Base-by-base conservation (phyloP, 2,329 filamentous ascomycete genomes). In the Rhinocladiella mackenziei region DNA sequence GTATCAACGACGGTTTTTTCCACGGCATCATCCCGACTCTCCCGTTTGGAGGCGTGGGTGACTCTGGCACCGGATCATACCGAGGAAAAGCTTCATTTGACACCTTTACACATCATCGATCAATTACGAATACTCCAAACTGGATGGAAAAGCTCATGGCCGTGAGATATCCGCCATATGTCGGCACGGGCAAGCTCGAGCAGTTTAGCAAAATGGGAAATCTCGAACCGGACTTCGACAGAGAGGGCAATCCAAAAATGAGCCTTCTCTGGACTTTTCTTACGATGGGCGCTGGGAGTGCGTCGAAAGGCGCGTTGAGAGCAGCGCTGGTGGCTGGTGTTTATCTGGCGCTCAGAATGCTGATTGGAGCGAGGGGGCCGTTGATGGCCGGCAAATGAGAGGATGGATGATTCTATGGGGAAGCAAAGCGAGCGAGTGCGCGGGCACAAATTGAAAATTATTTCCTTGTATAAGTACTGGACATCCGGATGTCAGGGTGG, bases 41-140 rank as follows among this genome's bases (percentile, higher is more conserved):
- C 2, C 73, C 84, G 26, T 94, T 94, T 62, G 89, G 89, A 53
- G 88, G 88, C 57, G 83, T 94, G 5, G 88, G 89, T 53, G 77
- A 84, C 56, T 87, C 82, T 32, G 88, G 88, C 41, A 75, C 76
- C 50, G 88, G 88, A 50, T 71, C 78, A 20, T 94, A 94, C 71
- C 80, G 85, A 56, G 89, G 89, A 48, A 80, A 81, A 59, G 74
- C 83, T n/a, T 71, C 67, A 30, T 82, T 82, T 61, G 79, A 83
- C 38, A 69, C 69, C 56, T 83, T 81, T 60, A 76, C 76, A 1
- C 79, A 83, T 58, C 74, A 74, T 13, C 71, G 80, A 26, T 69
- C 72, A 38, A 69, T 82, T 48, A 80, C 77, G 3, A 72, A 63
- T 10, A 82, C 77, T 3, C 79, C 79, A 1, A 62, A 70, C 35